Percentiles rank a stretch among this genome's conserved stretches.
phyloP scores from a whole-genome alignment of 2,329 filamentous ascomycete genomes.

The Venturia nashicola region DNA sequence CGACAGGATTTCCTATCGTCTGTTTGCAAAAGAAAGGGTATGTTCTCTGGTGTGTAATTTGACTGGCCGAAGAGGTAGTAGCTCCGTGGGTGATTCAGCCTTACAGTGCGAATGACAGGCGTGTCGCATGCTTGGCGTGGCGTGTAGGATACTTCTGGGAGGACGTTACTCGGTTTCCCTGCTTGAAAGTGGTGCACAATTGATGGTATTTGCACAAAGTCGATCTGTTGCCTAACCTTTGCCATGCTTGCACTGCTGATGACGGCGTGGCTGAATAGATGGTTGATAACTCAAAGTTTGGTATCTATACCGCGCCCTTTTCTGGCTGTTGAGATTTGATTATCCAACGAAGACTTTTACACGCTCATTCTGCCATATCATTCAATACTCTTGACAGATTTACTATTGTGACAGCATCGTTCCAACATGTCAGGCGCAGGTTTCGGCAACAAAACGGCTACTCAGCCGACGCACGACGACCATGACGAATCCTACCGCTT shows the following conservation, averaged over 20 bases:
- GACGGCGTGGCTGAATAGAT: neutral
- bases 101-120: neutral
- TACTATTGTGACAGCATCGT: neutral
- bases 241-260: neutral
- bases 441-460: conserved; percentile 15
- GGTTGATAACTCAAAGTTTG: neutral
- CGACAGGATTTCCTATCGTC: neutral
- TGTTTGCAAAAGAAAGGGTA: neutral
- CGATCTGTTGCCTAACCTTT: neutral
- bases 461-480: conserved; percentile 11
- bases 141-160: neutral
- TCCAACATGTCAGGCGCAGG: conserved; percentile 10
- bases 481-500: conserved; percentile 19
- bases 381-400: neutral
- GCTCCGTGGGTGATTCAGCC: neutral
- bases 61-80: neutral
- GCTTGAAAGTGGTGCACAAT: neutral
- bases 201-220: neutral
- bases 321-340: neutral
- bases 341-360: no score
- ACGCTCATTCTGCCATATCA: no score
- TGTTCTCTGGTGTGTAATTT: neutral
- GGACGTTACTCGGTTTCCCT: neutral
- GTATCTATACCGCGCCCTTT: neutral
- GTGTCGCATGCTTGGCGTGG: neutral